phyloP scores from a whole-genome alignment of 768 basidiomycete genomes.

The Serendipita sp. region DNA sequence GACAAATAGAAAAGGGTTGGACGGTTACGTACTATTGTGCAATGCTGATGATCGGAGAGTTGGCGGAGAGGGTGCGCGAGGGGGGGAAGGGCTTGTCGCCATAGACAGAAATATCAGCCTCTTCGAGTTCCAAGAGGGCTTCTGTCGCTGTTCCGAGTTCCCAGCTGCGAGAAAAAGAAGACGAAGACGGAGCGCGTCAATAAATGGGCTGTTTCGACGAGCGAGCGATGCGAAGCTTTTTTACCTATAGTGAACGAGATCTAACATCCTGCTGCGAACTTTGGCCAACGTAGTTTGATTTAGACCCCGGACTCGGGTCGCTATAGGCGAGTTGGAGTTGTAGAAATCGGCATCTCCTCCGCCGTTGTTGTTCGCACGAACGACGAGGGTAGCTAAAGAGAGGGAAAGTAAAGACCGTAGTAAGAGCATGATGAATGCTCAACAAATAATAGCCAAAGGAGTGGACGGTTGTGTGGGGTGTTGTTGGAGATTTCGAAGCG shows the following conservation, averaged over 20 bases:
- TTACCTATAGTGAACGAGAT: not conserved
- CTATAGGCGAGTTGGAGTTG: not conserved
- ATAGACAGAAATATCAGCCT: slow-evolving; percentile 16
- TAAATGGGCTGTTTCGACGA: not conserved
- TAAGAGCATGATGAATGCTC: not conserved
- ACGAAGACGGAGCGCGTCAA: not conserved
- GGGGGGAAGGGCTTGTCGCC: slow-evolving; percentile 3
- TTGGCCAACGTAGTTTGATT: not conserved
- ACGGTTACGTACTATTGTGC: slow-evolving; percentile 3
- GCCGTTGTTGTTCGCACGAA: not conserved
- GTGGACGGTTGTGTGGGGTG: no score
- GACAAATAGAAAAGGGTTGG: not conserved
- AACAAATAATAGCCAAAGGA: not conserved
- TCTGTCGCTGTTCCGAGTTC: slow-evolving; percentile 15
- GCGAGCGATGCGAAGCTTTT: not conserved
- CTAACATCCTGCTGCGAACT: not conserved
- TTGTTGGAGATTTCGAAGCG: no score
- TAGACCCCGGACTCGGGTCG: not conserved
- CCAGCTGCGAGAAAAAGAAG: slow-evolving; percentile 12
- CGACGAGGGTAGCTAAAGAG: not conserved
- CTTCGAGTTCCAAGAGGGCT: slow-evolving; percentile 17
- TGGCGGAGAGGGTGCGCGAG: not conserved
- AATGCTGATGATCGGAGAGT: not conserved
- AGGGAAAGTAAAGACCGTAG: slow-evolving; percentile 4
- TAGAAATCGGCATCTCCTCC: not conserved